These are phyloP conservation scores for Paramecium caudatum DNA, from an alignment of 73 alveolate species.

Conservation along the genomic window DNA sequence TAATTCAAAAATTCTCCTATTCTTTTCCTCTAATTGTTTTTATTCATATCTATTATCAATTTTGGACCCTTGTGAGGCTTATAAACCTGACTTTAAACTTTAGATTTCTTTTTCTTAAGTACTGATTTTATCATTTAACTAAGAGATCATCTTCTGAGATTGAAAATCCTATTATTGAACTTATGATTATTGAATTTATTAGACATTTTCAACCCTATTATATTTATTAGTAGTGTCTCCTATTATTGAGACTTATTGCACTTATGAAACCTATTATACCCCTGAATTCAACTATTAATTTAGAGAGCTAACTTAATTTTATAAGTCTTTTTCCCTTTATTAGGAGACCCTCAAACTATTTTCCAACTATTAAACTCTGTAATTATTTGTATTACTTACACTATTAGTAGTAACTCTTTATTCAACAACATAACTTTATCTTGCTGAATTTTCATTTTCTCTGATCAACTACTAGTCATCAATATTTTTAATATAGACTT, in stretches of 20 bases:
- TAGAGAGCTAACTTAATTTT: neutral
- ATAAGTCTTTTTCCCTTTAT: neutral
- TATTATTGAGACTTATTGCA: too few species aligned
- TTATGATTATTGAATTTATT: too few species aligned
- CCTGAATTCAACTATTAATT: neutral
- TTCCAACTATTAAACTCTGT: neutral
- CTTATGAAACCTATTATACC: too few species aligned
- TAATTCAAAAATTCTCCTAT: conserved; percentile 40
- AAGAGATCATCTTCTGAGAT: too few species aligned
- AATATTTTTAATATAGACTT: neutral
- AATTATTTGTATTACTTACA: neutral
- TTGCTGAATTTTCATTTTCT: neutral
- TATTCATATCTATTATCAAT: neutral
- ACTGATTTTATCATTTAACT: conserved; percentile 1
- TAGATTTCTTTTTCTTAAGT: neutral
- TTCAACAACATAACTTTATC: neutral
- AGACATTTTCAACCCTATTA: too few species aligned
- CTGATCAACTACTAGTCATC: neutral
- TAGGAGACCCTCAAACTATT: neutral
- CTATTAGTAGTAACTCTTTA: conserved; percentile 9
- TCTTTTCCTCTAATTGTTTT: neutral
- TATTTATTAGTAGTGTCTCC: too few species aligned
- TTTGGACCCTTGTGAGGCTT: neutral
- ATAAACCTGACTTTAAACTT: neutral
- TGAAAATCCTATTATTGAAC: too few species aligned